A percentile compares a stretch with the other conserved stretches of the same genome.
These are phyloP conservation scores for Colletotrichum tropicale DNA, from an alignment of 2,329 filamentous ascomycete species.

Conservation along the genomic window DNA sequence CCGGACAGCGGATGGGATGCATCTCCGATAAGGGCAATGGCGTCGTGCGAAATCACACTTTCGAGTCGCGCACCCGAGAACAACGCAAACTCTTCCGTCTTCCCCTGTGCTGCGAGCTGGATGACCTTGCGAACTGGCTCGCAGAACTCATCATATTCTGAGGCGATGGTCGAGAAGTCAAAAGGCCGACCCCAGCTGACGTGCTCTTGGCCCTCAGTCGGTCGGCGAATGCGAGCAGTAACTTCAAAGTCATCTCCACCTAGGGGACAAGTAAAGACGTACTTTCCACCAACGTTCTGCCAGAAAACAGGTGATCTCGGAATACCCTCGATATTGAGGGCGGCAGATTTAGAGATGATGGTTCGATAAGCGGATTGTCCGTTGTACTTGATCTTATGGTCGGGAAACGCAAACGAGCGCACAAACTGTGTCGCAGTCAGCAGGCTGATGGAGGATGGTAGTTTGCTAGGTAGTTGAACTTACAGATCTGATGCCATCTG, in stretches of 20 bases:
- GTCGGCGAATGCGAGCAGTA: constrained; percentile 28
- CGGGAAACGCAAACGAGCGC: constrained; percentile 42
- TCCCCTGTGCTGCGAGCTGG: constrained; percentile 27
- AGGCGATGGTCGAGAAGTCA: constrained; percentile 22
- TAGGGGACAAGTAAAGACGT: constrained; percentile 37
- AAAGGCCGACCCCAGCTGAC: constrained; percentile 34
- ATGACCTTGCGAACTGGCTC: constrained; percentile 32
- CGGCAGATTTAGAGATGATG: constrained; percentile 28
- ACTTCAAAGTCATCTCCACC: constrained; percentile 37
- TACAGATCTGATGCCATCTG: constrained; percentile 57
- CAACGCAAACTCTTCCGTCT: constrained; percentile 31
- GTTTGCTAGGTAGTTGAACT: neutral
- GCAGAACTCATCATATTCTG: constrained; percentile 31
- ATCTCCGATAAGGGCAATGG: constrained; percentile 56
- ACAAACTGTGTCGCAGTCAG: constrained; percentile 33
- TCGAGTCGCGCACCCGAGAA: constrained; percentile 34
- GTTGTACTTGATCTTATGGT: constrained; percentile 49
- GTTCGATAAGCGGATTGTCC: constrained; percentile 36
- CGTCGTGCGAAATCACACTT: constrained; percentile 22
- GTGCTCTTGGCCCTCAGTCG: constrained; percentile 25
- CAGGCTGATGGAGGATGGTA: rapidly evolving
- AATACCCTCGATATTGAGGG: constrained; percentile 31
- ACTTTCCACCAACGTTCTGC: constrained; percentile 32
- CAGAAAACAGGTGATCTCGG: constrained; percentile 33
- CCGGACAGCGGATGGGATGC: constrained; percentile 59